Evolutionary conservation across 495 filamentous ascomycete genomes (phyloP), one percentile per base, ranked within the genome.

Genomic region (Penicillium ochrochloron): DNA sequence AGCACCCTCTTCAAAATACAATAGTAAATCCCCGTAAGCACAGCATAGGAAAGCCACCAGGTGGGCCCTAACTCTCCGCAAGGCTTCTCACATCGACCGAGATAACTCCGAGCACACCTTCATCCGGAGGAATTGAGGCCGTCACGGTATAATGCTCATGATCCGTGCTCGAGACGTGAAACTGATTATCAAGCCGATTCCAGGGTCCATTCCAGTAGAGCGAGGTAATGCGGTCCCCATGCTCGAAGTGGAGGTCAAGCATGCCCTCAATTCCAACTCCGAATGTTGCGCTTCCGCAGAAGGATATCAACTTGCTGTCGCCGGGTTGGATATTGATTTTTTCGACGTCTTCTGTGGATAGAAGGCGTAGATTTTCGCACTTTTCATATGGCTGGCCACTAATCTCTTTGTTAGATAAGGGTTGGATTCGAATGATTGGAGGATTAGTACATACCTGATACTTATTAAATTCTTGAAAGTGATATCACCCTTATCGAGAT

Each of bases 131-230:
- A 35, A 52, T 44, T 51, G 62, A 59, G 11, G 58, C 27, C 0
- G 17, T 21, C 48, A 60, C 62, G 15, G 44, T 10, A 21, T 60
- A 64, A 46, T 48, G 12, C 39, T 42, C 25, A 17, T 60, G 8
- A 56, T 64, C 62, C 21, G 51, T 50, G 35, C 35, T 59, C 34
- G 48, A 44, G 33, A 55, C 31, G 52, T 64, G 56, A 33, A 64
- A 31, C 46, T 64, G 44, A 55, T 64, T 64, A 2, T 44, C 62
- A 54, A 53, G 9, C 0, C 34, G 35, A 14, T 60, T 35, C 56
- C 57, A 59, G 33, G 44, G 55, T 11, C 62, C 62, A 9, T 64
- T 64, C 62, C 62, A 64, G 27, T 64, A 64, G 15, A 64, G 37
- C 19, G 62, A 59, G 3, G 62, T 59, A 9, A 64, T 64, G 17